Conservation (phyloP, 2,329 filamentous ascomycete species). For the Aspergillus sp. region DNA sequence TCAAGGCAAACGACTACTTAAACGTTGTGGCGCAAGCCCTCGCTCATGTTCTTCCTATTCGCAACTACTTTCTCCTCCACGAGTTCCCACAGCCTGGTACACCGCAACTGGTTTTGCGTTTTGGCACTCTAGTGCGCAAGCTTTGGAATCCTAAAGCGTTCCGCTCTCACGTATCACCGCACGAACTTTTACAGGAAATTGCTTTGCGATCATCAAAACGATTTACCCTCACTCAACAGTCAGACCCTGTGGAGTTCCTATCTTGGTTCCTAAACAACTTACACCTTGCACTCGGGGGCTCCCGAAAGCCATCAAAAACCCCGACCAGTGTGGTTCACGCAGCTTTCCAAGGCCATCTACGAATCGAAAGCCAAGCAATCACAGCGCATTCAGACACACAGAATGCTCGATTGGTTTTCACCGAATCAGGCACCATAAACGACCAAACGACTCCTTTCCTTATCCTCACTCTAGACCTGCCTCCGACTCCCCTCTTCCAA, state of each 20-base stretch:
- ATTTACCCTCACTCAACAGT: conserved; percentile 86
- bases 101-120: conserved; percentile 82
- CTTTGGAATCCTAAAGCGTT: conserved; percentile 98
- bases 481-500: conserved; percentile 89
- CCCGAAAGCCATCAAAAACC: conserved; percentile 73
- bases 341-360: conserved; percentile 89
- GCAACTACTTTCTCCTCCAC: conserved; percentile 90
- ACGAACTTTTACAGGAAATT: conserved; percentile 95
- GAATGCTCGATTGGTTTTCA: conserved; percentile 84
- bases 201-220: conserved; percentile 86
- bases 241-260: conserved; percentile 93
- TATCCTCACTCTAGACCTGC: conserved; percentile 89
- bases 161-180: conserved; percentile 93
- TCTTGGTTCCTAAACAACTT: conserved; percentile 98
- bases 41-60: conserved; percentile 81
- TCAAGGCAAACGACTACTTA: conserved; percentile 98
- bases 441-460: conserved; percentile 78
- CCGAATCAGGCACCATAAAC: conserved; percentile 81
- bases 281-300: conserved; percentile 86
- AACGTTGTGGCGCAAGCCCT: conserved; percentile 93
- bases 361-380: conserved; percentile 90
- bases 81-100: conserved; percentile 63
- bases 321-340: conserved; percentile 76
- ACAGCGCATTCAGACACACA: conserved; percentile 80
- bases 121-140: conserved; percentile 88